Evolutionary conservation across 225 moss, liverwort and hornwort species (phyloP).

Genomic region (Pseudoscleropodium purum): DNA sequence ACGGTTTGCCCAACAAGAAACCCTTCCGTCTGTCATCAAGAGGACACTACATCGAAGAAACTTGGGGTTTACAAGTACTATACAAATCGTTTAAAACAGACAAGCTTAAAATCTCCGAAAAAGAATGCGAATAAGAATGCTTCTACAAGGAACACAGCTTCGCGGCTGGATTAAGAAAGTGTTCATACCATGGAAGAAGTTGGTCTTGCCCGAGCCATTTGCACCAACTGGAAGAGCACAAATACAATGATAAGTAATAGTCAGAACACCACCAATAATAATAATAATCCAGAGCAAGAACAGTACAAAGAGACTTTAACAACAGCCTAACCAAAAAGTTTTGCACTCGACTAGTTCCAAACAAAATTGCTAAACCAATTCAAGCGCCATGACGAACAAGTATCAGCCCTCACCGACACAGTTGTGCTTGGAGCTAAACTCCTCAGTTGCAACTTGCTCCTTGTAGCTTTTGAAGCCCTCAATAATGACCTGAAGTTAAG

Average conservation of each 20-base stretch:
- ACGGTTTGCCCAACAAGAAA: not conserved
- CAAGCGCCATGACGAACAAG: not conserved
- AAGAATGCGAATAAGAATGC: not conserved
- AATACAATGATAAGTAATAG: not conserved
- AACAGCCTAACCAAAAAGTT: not conserved
- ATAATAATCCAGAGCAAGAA: not conserved
- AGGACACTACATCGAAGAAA: not conserved
- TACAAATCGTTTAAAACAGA: not conserved
- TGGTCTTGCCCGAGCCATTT: constrained; percentile 94
- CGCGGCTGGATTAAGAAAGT: not conserved
- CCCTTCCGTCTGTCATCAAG: not conserved
- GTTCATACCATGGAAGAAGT: constrained; percentile 80
- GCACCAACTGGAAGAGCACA: constrained; percentile 64
- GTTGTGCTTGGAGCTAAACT: constrained; percentile 85
- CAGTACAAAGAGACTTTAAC: not conserved
- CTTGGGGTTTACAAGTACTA: not conserved
- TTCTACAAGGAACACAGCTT: not conserved
- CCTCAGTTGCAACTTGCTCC: constrained; percentile 88
- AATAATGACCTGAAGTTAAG: constrained; percentile 60
- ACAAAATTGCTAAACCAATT: not conserved
- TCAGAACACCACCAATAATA: not conserved
- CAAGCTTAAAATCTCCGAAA: not conserved
- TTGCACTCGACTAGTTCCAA: not conserved
- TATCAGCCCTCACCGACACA: constrained; percentile 63
- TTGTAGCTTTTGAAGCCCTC: constrained; percentile 97